Base-by-base conservation (phyloP, 768 basidiomycete genomes). In the Porphyrellus cyaneotinctus region DNA sequence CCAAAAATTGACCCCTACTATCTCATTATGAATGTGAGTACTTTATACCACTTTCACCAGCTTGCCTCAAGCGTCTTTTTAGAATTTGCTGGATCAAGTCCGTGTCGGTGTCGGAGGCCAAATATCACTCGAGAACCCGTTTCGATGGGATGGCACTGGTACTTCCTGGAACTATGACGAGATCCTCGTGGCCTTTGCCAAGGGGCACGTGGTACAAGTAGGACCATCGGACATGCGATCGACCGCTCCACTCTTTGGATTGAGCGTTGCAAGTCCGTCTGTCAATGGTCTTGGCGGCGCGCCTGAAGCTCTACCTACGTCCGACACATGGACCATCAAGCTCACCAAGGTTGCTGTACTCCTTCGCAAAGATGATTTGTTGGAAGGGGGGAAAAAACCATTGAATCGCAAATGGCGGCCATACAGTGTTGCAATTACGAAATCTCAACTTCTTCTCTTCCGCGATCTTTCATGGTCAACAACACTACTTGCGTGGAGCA, bases 371-470 rank as follows among this genome's bases (percentile, higher is more conserved):
- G 87, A 88, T 52, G 93, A 94, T 57, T 63, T 82, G 1, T 57
- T 81, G 8, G 88, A 89, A 57, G 83, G 87, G 4, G 89, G 91
- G 13, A 90, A 80, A 70, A 91, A 85, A 60, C 74, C 85, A 1
- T 71, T 74, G 42, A 86, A 79, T 62, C 79, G 91, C 44, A 98
- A 94, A 72, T 98, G 97, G 97, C 85, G 79, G 61, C 71, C 81
- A 12, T 95, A 86, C 79, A 85, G 83, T 56, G 88, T 93, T 10
- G 76, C 95, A 45, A 75, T 99, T 51, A 94, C 93, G 4, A 87
- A 84, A 23, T 94, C 92, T 6, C 95, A 97, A 62, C 75, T 99
- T 5, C 78, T 97, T 41, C 87, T 98, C 67, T 94, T 93, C 72
- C 87, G 88, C 26, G 89, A 92, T 68, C 66, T 79, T 4, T 63